Conservation (phyloP, 805 yeast genomes). For the Teunomyces funiuensis region DNA sequence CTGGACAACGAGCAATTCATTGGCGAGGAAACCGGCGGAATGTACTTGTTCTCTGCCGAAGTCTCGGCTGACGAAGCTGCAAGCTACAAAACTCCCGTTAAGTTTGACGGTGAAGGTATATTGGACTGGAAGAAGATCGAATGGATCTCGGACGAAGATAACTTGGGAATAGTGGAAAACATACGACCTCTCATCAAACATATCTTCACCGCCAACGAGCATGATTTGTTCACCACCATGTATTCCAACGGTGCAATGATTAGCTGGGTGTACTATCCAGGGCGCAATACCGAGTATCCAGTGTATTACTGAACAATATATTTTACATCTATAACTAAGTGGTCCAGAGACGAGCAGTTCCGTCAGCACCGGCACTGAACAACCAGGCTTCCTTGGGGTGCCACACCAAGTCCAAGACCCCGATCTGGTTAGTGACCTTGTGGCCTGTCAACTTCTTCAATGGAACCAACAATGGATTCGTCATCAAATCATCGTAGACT, state of each 20-base stretch:
- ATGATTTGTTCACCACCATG: slow-evolving; percentile 24
- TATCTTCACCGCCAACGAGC: slow-evolving; percentile 25
- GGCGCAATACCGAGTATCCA: slow-evolving; percentile 7
- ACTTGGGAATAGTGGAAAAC: slow-evolving; percentile 43
- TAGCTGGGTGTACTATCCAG: slow-evolving; percentile 14
- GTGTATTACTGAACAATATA: neutral
- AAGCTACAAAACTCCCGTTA: slow-evolving; percentile 27
- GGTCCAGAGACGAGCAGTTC: slow-evolving; percentile 95
- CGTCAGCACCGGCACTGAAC: slow-evolving; percentile 96
- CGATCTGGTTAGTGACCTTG: slow-evolving; percentile 72
- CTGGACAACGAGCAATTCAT: slow-evolving; percentile 8
- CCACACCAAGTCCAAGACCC: slow-evolving; percentile 88
- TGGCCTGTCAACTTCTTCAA: slow-evolving; percentile 93
- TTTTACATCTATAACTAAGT: slow-evolving; percentile 39
- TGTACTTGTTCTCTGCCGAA: slow-evolving; percentile 40
- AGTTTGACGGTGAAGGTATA: slow-evolving; percentile 37
- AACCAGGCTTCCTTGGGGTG: slow-evolving; percentile 99
- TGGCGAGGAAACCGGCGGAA: slow-evolving; percentile 31
- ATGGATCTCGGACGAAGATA: slow-evolving; percentile 37
- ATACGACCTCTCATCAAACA: slow-evolving; percentile 24
- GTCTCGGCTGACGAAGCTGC: slow-evolving; percentile 24
- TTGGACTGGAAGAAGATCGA: slow-evolving; percentile 41
- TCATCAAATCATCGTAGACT: slow-evolving; percentile 92
- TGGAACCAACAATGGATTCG: slow-evolving; percentile 94
- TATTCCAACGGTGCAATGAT: slow-evolving; percentile 19